phyloP scores from a whole-genome alignment of 2,329 filamentous ascomycete genomes.

The Hymenotorrendiella dingleyae region DNA sequence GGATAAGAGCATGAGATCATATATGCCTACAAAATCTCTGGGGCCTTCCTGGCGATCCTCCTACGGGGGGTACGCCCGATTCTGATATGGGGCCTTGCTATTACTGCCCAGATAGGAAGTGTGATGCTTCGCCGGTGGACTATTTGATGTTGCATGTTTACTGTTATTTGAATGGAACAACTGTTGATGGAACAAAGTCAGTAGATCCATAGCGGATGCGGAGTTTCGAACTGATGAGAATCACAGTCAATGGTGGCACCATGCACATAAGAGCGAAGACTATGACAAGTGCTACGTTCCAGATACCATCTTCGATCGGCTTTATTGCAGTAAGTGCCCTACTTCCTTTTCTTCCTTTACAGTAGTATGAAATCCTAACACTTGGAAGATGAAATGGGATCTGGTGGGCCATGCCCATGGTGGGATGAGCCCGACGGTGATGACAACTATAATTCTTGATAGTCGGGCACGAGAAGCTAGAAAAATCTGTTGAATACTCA shows the following conservation, averaged over 20 bases:
- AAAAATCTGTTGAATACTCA: no score
- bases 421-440: slow-evolving; percentile 6
- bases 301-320: slow-evolving; percentile 1
- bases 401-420: slow-evolving; percentile 1
- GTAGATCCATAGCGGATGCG: background rate
- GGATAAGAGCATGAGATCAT: slow-evolving; percentile 1
- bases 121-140: slow-evolving; percentile 1
- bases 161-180: slow-evolving; percentile 3
- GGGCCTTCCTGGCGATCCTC: slow-evolving; percentile 1
- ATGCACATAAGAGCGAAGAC: slow-evolving; percentile 4
- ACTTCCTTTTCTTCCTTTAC: background rate
- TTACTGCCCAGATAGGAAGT: slow-evolving; percentile 3
- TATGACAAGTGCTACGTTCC: slow-evolving; percentile 6
- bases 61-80: background rate
- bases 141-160: slow-evolving; percentile 3
- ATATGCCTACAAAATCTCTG: slow-evolving; percentile 2
- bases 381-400: slow-evolving; percentile 1
- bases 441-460: no score
- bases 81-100: slow-evolving; percentile 4
- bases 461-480: no score
- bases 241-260: slow-evolving; percentile 4
- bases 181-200: slow-evolving; percentile 3
- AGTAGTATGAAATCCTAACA: background rate
- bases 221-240: background rate
- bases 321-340: slow-evolving; percentile 1